Evolutionary conservation across 2,329 filamentous ascomycete species (phyloP).

Genomic region (Verticillium nonalfalfae): DNA sequence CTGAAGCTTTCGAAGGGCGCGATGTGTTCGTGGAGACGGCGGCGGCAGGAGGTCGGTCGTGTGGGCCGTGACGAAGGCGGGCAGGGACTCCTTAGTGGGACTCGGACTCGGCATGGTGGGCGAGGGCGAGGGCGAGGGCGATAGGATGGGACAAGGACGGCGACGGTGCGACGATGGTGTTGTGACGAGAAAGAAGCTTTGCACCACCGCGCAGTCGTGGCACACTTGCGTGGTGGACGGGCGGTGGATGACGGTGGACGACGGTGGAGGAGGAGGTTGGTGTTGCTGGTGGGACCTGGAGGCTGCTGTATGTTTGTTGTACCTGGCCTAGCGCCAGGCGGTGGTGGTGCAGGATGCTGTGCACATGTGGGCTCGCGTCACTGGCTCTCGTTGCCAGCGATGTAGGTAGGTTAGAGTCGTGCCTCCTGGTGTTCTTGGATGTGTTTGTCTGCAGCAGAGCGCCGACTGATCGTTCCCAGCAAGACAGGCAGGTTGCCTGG

Average conservation of each 20-base stretch:
- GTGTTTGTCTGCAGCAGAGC: too few relatives aligned
- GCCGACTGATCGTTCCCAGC: not conserved
- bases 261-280: not conserved
- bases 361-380: not conserved
- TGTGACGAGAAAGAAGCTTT: not conserved
- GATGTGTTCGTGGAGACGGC: constrained; percentile 58
- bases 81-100: constrained; percentile 20
- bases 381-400: too few relatives aligned
- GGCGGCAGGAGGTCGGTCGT: constrained; percentile 44
- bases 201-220: not conserved
- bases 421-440: not conserved
- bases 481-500: not conserved
- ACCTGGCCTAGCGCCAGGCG: not conserved
- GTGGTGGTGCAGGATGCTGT: not conserved
- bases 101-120: constrained; percentile 23
- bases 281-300: constrained; percentile 2
- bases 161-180: not conserved
- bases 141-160: not conserved
- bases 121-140: not conserved
- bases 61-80: constrained; percentile 16
- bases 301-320: not conserved
- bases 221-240: not conserved
- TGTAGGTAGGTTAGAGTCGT: not conserved
- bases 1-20: constrained; percentile 66
- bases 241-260: too few relatives aligned